Base-by-base conservation (phyloP, 306 rosid genomes). In the Inga leiocalycina region DNA sequence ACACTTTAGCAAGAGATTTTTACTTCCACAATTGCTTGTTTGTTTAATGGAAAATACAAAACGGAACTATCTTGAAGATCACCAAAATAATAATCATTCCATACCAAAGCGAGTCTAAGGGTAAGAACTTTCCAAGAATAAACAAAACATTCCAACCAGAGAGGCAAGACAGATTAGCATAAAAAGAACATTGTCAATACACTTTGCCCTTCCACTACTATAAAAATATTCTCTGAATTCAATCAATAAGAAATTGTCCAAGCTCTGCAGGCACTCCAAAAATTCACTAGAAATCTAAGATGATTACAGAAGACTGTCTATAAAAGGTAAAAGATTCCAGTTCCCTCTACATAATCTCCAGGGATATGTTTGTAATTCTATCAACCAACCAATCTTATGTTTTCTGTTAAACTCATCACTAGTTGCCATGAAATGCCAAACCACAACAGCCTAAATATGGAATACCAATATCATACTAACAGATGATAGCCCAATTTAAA, bases 71-170 rank as follows among this genome's bases (percentile, higher is more conserved):
- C 5, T 14, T 14, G 20, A 74, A 61, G n/a, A 72, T 16, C 52
- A 46, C 74, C 78, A 61, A 61, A 45, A 72, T 74, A 57, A 57
- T 52, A 80, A 80, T 52, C 73, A 80, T 20, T 37, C 27, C 35
- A 59, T 73, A 72, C 14, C 65, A 57, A 72, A 80, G 35, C 41
- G 56, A 70, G 37, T 10, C 70, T 20, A 24, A 16, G 45, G 59
- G 79, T 75, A 61, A 78, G 43, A 20, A 30, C 52, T 61, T 27
- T 66, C 41, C 62, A 27, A 11, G 20, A 35, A 16, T 15, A 15
- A 45, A 77, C 49, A 78, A 71, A 73, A 43, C 79, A 71, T 59
- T n/a, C 62, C 27, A 56, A 7, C 5, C 3, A 51, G 7, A 54
- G 19, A 54, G 61, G 10, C 61, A 54, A 16, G n/a, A 6, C 6